Evolutionary conservation across 176 grass and related monocot genomes (phyloP).

Genomic region (Carex kokanica): DNA sequence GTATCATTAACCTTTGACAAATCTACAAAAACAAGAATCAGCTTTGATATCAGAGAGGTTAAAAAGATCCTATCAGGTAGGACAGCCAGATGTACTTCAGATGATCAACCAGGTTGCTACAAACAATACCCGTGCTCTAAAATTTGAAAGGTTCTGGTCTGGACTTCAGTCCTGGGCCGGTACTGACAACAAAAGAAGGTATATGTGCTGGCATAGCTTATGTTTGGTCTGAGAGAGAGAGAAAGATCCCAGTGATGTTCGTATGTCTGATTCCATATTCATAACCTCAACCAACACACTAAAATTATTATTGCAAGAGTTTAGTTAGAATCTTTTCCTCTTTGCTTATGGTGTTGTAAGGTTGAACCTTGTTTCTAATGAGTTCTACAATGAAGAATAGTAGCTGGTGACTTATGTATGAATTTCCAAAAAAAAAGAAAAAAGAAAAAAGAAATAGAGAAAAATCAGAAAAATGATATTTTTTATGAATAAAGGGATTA

Average conservation of each 20-base stretch:
- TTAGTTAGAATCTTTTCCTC: neutral
- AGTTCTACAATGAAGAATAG: slow-evolving; percentile 6
- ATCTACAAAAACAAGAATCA: slow-evolving; percentile 40
- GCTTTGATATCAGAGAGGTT: neutral
- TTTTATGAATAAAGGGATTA: neutral
- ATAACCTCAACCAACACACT: neutral
- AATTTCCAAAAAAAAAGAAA: neutral
- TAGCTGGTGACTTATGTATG: neutral
- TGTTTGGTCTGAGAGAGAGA: neutral
- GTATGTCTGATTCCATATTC: neutral
- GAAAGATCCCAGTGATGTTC: neutral
- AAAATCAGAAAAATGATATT: neutral
- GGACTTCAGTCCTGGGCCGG: neutral
- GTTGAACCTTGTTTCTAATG: neutral
- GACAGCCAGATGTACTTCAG: neutral
- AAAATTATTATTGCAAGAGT: neutral
- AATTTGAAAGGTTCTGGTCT: neutral
- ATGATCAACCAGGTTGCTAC: neutral
- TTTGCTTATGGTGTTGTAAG: neutral
- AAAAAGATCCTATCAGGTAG: neutral
- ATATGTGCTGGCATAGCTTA: neutral
- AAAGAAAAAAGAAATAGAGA: neutral
- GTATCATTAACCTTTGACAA: slow-evolving; percentile 93
- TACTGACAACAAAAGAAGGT: neutral
- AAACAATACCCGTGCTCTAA: neutral